Conservation (phyloP, 2,329 filamentous ascomycete species). For the Stachybotrys echinatus region DNA sequence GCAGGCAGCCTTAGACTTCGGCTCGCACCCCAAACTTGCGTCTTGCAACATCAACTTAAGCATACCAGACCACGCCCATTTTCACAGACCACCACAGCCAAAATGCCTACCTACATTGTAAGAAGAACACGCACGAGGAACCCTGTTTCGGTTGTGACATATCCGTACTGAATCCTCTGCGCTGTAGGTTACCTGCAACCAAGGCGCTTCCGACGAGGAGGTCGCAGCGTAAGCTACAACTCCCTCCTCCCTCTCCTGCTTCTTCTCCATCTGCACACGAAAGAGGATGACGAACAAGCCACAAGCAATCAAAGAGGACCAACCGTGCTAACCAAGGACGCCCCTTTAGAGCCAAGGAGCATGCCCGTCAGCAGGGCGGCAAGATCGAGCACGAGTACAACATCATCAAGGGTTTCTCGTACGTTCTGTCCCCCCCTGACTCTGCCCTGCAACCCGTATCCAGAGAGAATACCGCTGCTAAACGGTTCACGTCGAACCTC, state of each 20-base stretch:
- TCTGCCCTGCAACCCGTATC: background rate
- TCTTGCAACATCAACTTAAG: constrained; percentile 1
- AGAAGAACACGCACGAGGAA: constrained; percentile 16
- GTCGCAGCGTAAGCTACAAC: constrained; percentile 54
- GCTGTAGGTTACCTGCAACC: constrained; percentile 71
- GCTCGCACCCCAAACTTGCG: constrained; percentile 8
- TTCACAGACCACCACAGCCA: constrained; percentile 15
- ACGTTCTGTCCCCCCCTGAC: constrained; percentile 30
- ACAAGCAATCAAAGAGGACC: background rate
- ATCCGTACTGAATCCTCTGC: background rate
- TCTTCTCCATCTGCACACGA: background rate
- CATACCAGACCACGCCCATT: constrained; percentile 1
- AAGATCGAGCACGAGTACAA: constrained; percentile 79
- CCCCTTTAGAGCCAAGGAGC: constrained; percentile 65
- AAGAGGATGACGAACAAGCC: constrained; percentile 2
- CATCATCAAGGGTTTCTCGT: constrained; percentile 92
- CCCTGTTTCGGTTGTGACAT: background rate
- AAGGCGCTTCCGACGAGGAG: constrained; percentile 59
- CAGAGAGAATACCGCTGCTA: background rate
- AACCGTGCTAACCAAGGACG: background rate
- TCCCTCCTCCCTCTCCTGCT: background rate
- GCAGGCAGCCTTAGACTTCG: constrained; percentile 2
- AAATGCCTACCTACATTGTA: constrained; percentile 55
- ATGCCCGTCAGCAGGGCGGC: constrained; percentile 70
- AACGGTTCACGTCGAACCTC: no score